Base-by-base conservation (phyloP, 805 yeast species). In the Wickerhamiella occidentalis region DNA sequence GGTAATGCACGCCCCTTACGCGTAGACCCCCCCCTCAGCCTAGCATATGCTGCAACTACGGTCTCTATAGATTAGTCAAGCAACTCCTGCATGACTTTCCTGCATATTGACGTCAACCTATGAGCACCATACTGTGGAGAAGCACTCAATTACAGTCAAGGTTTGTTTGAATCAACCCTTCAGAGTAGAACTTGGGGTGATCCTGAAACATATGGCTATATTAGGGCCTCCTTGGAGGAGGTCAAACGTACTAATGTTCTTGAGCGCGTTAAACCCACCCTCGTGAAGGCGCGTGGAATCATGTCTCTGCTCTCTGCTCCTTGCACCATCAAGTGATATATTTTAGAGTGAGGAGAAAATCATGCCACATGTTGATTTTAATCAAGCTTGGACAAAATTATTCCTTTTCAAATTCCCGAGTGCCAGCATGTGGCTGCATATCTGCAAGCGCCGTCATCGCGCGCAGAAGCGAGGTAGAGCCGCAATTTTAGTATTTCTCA, bases 1-100 rank as follows among this genome's bases (percentile, higher is more conserved):
- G 9, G 9, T 33, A 33, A n/a, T 33, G 38, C 38, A 33, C 38
- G 38, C 38, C 38, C 38, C 19, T n/a, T 33, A 33, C 38, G 38
- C 38, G 38, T 33, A 15, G 4, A 33, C 38, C 38, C 19, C 38
- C n/a, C 19, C 11, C 38, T 7, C 9, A n/a, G 38, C 38, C 11
- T n/a, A 6, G 15, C 8, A 9, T 33, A 9, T 33, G 19, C 18
- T 33, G 38, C 38, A 33, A 17, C 38, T 4, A 33, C 38, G 19
- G 38, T 33, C 38, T 33, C 18, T 33, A 33, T 33, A 33, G 38
- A 33, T 33, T 33, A 33, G 38, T 33, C 38, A 33, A 33, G 38
- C 19, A 33, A 18, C 38, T 33, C 38, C 38, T 33, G 38, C 38
- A 33, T 33, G 15, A 15, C 18, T 4, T 5, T 12, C 6, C 4